A percentile compares a stretch with the other conserved stretches of the same genome.
Conservation (phyloP, 2,329 filamentous ascomycete genomes). For the Aureobasidium namibiae region DNA sequence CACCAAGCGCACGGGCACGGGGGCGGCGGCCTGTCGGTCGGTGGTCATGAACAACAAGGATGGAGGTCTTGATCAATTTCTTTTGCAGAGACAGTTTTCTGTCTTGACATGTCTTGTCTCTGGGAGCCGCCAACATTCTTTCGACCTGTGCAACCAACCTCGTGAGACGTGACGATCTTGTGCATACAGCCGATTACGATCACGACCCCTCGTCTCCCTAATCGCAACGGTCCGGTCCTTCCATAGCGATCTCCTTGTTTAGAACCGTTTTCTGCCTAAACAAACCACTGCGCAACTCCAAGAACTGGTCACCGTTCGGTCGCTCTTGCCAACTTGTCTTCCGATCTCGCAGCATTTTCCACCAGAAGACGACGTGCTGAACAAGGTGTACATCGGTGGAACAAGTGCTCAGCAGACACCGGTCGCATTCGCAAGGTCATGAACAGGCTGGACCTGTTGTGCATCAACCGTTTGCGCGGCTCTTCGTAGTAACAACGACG, state of each 20-base stretch:
- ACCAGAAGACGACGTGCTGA: not conserved
- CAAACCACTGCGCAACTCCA: not conserved
- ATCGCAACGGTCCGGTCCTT: constrained; percentile 5
- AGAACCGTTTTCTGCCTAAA: constrained; percentile 1
- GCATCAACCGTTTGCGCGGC: not conserved
- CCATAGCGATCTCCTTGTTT: constrained; percentile 5
- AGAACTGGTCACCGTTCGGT: not conserved
- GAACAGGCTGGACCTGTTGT: constrained; percentile 12
- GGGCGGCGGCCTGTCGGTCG: constrained; percentile 3
- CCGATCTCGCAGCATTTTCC: not conserved
- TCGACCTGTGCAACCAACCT: not conserved
- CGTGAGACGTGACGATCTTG: not conserved
- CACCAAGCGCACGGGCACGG: not conserved
- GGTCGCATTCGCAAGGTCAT: constrained; percentile 1
- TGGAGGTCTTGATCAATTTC: not conserved
- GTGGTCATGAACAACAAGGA: constrained; percentile 1
- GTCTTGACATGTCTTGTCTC: constrained; percentile 1
- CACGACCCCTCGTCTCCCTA: not conserved
- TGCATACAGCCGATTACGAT: not conserved
- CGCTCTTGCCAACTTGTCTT: not conserved
- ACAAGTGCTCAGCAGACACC: not conserved
- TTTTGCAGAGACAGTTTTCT: not conserved
- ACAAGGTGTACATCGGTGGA: not conserved
- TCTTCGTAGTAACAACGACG: not conserved
- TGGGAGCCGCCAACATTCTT: not conserved